A percentile compares a stretch with the other conserved stretches of the same genome.
These are phyloP conservation scores for Dacryopinax spathularia DNA, from an alignment of 768 basidiomycete genomes.

Conservation along the genomic window DNA sequence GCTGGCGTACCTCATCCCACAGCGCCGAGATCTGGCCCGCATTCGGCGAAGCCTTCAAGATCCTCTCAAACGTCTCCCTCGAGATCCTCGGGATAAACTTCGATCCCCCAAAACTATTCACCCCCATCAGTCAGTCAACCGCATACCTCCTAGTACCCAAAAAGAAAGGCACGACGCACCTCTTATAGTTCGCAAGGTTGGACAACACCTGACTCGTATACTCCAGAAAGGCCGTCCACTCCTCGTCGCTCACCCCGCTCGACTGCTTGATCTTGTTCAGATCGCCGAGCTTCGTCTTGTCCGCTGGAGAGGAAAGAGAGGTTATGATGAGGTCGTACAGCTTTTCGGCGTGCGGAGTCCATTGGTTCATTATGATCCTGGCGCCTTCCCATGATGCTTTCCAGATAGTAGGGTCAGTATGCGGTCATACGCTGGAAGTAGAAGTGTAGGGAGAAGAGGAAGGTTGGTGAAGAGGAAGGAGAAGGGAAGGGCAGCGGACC, in stretches of 20 bases:
- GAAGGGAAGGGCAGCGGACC: neutral
- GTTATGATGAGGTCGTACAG: slow-evolving; percentile 18
- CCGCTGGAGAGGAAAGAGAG: slow-evolving; percentile 9
- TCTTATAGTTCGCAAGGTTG: slow-evolving; percentile 49
- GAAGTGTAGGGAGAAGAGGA: neutral
- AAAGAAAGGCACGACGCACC: slow-evolving; percentile 8
- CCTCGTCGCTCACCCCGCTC: slow-evolving; percentile 40
- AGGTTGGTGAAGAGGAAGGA: too few relatives aligned
- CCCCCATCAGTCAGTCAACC: too few relatives aligned
- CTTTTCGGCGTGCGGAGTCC: slow-evolving; percentile 49
- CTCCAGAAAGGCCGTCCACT: slow-evolving; percentile 58
- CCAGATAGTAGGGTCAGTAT: neutral
- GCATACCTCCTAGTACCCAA: too few relatives aligned
- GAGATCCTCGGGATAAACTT: slow-evolving; percentile 69
- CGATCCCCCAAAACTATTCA: slow-evolving; percentile 52
- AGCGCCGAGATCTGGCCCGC: slow-evolving; percentile 39
- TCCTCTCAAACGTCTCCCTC: slow-evolving; percentile 44
- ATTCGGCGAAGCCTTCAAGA: slow-evolving; percentile 48
- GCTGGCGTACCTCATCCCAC: slow-evolving; percentile 43
- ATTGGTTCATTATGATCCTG: slow-evolving; percentile 71
- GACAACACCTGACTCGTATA: slow-evolving; percentile 53
- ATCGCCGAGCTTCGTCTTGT: slow-evolving; percentile 23
- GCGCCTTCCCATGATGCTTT: slow-evolving; percentile 77
- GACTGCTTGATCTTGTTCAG: slow-evolving; percentile 37
- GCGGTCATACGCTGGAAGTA: neutral